Conservation (phyloP, 257 asterid genomes). For the Lantana camara region DNA sequence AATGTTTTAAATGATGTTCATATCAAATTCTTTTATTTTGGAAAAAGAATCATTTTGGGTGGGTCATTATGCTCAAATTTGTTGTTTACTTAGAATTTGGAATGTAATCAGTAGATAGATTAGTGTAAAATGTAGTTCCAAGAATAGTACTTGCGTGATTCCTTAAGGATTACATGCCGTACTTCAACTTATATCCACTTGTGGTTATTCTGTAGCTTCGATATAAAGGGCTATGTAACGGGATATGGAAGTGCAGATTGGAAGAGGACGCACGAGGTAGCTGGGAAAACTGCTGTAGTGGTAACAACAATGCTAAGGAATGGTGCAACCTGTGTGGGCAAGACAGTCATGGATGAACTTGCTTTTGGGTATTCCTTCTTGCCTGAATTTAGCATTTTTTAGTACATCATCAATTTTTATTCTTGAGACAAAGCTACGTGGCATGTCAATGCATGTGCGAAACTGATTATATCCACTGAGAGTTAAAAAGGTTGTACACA, state of each 20-base stretch:
- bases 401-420: background rate
- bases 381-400: slow-evolving; percentile 7
- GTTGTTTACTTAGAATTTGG: background rate
- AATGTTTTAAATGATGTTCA: background rate
- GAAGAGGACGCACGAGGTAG: slow-evolving; percentile 83
- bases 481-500: background rate
- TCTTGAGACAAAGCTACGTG: background rate
- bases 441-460: slow-evolving; percentile 7
- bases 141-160: background rate
- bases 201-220: slow-evolving; percentile 58
- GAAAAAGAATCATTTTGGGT: background rate
- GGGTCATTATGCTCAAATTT: background rate
- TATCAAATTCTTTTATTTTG: background rate
- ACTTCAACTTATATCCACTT: background rate
- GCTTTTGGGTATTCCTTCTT: slow-evolving; percentile 71
- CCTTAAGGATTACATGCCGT: slow-evolving; percentile 2
- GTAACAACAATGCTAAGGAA: slow-evolving; percentile 67
- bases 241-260: slow-evolving; percentile 88
- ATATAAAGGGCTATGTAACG: slow-evolving; percentile 81
- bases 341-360: slow-evolving; percentile 88
- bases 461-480: background rate
- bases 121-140: slow-evolving; percentile 5
- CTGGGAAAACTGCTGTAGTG: slow-evolving; percentile 71
- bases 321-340: slow-evolving; percentile 87
- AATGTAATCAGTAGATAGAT: background rate